phyloP scores from a whole-genome alignment of 2,329 filamentous ascomycete species.

The Septoria petroselini region DNA sequence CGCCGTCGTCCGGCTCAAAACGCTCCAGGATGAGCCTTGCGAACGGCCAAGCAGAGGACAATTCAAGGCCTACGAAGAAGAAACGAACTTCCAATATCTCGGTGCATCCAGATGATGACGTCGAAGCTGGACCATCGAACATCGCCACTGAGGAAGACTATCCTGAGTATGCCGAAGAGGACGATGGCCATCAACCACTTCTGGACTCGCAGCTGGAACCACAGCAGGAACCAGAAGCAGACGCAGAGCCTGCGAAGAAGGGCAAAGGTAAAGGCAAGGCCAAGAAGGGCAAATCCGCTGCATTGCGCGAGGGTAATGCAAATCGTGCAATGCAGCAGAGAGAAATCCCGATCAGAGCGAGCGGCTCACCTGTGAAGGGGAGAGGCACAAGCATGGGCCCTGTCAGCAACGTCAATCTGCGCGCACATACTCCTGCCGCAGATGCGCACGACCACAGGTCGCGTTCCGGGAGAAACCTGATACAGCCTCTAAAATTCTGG shows the following conservation, averaged over 20 bases:
- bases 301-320: slow-evolving; percentile 25
- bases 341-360: slow-evolving; percentile 24
- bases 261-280: slow-evolving; percentile 20
- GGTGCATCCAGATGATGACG: slow-evolving; percentile 17
- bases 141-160: slow-evolving; percentile 18
- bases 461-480: slow-evolving; percentile 75
- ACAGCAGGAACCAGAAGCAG: slow-evolving; percentile 16
- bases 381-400: slow-evolving; percentile 31
- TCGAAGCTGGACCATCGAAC: slow-evolving; percentile 17
- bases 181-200: slow-evolving; percentile 12
- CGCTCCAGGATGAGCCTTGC: slow-evolving; percentile 22
- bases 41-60: slow-evolving; percentile 13
- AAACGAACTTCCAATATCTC: slow-evolving; percentile 20
- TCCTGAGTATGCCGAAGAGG: slow-evolving; percentile 17
- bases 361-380: slow-evolving; percentile 26
- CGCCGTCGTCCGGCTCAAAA: slow-evolving; percentile 19
- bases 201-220: slow-evolving; percentile 23
- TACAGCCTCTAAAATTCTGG: slow-evolving; percentile 81
- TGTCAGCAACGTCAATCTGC: slow-evolving; percentile 39
- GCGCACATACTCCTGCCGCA: slow-evolving; percentile 40
- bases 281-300: slow-evolving; percentile 21
- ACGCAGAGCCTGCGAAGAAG: slow-evolving; percentile 17
- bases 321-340: slow-evolving; percentile 26
- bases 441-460: slow-evolving; percentile 59
- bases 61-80: slow-evolving; percentile 20